These are phyloP conservation scores for Nicotiana otophora DNA, from an alignment of 257 asterid species.

Conservation along the genomic window DNA sequence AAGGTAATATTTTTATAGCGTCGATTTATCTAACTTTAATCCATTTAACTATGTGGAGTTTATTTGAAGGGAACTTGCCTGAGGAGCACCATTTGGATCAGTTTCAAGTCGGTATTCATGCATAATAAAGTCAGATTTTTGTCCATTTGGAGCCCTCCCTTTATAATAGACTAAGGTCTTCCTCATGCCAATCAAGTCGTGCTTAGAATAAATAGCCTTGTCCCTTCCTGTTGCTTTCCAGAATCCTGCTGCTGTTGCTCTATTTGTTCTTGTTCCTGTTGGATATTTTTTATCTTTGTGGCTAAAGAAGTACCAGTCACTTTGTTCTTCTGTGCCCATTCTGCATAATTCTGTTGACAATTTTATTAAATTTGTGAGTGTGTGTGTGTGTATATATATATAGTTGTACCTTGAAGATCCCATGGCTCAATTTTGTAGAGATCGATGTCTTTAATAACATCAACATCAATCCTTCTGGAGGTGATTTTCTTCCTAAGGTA, in stretches of 20 bases:
- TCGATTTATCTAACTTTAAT: too few relatives aligned
- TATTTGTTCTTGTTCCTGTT: conserved; percentile 86
- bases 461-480: conserved; percentile 62
- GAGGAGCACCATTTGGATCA: conserved; percentile 81
- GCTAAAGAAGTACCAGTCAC: conserved; percentile 88
- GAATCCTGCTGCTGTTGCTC: conserved; percentile 94
- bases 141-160: conserved; percentile 96
- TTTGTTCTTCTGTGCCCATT: conserved; percentile 78
- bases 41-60: background rate
- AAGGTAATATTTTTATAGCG: too few relatives aligned
- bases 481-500: conserved; percentile 72
- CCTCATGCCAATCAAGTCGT: conserved; percentile 82
- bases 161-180: conserved; percentile 80
- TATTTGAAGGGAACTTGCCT: conserved; percentile 40
- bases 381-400: too few relatives aligned
- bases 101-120: conserved; percentile 90
- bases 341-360: conserved; percentile 67
- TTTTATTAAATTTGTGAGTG: background rate
- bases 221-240: conserved; percentile 98
- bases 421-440: conserved; percentile 94
- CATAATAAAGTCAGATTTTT: conserved; percentile 91
- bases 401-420: conserved; percentile 81
- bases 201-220: conserved; percentile 83
- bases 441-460: conserved; percentile 84
- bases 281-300: conserved; percentile 95